These are phyloP conservation scores for Penicillium goetzii DNA, from an alignment of 495 filamentous ascomycete species.

Conservation along the genomic window DNA sequence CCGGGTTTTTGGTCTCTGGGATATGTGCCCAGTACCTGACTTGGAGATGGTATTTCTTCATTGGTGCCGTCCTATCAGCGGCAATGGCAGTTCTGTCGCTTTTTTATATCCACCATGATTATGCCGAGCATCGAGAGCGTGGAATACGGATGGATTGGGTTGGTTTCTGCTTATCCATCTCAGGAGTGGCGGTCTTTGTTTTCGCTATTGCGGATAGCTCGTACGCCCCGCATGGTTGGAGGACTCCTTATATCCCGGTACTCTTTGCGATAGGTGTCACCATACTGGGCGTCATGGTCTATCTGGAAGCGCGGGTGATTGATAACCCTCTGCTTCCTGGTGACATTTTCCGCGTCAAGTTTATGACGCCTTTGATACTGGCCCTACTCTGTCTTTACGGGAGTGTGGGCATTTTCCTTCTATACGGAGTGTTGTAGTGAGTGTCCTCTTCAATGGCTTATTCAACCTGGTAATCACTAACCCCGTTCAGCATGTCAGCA, in stretches of 20 bases:
- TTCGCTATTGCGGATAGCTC: slow-evolving; percentile 79
- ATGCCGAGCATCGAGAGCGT: slow-evolving; percentile 47
- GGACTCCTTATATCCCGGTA: slow-evolving; percentile 61
- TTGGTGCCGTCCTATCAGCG: slow-evolving; percentile 62
- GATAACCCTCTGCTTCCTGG: slow-evolving; percentile 72
- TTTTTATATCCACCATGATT: slow-evolving; percentile 69
- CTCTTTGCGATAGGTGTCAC: slow-evolving; percentile 60
- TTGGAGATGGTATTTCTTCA: slow-evolving; percentile 83
- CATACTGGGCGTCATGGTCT: slow-evolving; percentile 60
- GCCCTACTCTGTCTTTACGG: slow-evolving; percentile 79
- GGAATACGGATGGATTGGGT: slow-evolving; percentile 71
- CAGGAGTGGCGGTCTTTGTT: slow-evolving; percentile 70
- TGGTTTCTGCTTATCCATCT: slow-evolving; percentile 65
- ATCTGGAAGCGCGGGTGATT: slow-evolving; percentile 78
- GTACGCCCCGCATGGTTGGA: slow-evolving; percentile 70
- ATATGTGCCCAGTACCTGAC: slow-evolving; percentile 62
- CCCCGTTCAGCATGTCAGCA: slow-evolving; percentile 58
- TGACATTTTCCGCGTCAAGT: slow-evolving; percentile 73
- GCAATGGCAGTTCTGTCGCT: slow-evolving; percentile 58
- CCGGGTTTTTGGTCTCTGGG: slow-evolving; percentile 81
- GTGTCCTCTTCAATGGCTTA: slow-evolving; percentile 27
- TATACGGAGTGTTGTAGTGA: slow-evolving; percentile 81
- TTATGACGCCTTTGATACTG: slow-evolving; percentile 68
- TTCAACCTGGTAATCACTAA: slow-evolving; percentile 13
- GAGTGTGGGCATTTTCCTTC: slow-evolving; percentile 72